These are phyloP conservation scores for Pisolithus thermaeus DNA, from an alignment of 1,284 basidiomycete genomes.

Conservation along the genomic window DNA sequence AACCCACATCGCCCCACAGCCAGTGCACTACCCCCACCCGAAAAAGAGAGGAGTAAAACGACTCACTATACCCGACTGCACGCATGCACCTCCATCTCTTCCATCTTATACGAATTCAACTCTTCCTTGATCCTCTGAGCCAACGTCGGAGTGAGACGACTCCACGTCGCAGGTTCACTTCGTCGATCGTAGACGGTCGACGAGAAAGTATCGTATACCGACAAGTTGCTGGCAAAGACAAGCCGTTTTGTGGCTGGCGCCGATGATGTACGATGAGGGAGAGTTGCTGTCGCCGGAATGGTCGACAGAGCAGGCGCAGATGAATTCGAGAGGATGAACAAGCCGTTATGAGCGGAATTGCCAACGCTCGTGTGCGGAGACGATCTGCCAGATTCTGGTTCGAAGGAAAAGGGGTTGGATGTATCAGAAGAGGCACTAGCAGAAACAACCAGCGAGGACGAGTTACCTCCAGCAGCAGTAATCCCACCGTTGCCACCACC, in stretches of 20 bases:
- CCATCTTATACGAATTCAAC: constrained; percentile 95
- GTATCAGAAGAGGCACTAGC: constrained; percentile 21
- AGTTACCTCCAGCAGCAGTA: constrained; percentile 37
- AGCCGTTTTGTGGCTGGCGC: constrained; percentile 66
- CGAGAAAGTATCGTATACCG: constrained; percentile 95
- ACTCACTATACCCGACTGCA: constrained; percentile 80
- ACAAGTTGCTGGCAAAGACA: constrained; percentile 87
- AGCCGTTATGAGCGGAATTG: constrained; percentile 20
- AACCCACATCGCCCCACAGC: neutral
- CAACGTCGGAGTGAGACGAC: constrained; percentile 87
- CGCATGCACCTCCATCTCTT: constrained; percentile 96
- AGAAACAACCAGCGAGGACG: constrained; percentile 16
- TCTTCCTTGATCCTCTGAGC: constrained; percentile 97
- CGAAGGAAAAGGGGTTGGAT: constrained; percentile 8
- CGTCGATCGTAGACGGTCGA: constrained; percentile 87
- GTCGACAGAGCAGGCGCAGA: constrained; percentile 83
- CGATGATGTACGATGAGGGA: constrained; percentile 59
- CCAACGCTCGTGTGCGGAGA: constrained; percentile 21
- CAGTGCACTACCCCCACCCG: neutral
- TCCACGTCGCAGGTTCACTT: constrained; percentile 96
- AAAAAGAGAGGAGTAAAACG: neutral
- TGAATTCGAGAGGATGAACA: constrained; percentile 78
- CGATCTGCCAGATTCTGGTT: constrained; percentile 26
- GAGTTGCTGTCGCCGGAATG: constrained; percentile 43
- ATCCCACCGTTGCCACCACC: constrained; percentile 22